phyloP scores from a whole-genome alignment of 2,329 filamentous ascomycete species.

The Hypoxylon sp. region DNA sequence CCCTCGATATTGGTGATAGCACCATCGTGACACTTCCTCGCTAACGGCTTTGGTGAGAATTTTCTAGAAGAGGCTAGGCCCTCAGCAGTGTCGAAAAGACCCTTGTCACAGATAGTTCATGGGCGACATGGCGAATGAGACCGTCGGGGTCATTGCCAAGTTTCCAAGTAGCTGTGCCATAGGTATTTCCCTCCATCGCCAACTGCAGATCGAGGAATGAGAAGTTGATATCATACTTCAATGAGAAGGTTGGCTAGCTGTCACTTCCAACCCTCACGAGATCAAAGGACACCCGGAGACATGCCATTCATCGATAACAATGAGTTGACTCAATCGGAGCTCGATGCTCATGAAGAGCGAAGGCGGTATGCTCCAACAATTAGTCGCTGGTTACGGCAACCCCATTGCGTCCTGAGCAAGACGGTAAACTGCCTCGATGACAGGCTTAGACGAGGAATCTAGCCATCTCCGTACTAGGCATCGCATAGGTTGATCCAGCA shows the following conservation, averaged over 20 bases:
- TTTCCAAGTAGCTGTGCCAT: not conserved
- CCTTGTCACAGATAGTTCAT: not conserved
- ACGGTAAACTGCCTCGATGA: not conserved
- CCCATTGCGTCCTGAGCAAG: too few relatives aligned
- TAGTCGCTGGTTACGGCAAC: too few relatives aligned
- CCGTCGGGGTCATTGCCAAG: not conserved
- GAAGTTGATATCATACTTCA: not conserved
- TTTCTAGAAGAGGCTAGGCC: not conserved
- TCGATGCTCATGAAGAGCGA: not conserved
- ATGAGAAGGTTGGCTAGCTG: not conserved
- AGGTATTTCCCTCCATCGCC: not conserved
- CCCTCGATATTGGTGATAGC: not conserved
- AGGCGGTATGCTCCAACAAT: not conserved
- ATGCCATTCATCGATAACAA: not conserved
- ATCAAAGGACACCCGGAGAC: not conserved
- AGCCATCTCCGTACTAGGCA: not conserved
- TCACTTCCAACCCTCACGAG: not conserved
- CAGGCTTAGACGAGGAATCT: not conserved
- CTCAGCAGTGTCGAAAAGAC: not conserved
- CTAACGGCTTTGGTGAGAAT: not conserved
- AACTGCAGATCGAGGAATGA: not conserved
- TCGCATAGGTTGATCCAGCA: too few relatives aligned
- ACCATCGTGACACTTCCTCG: not conserved
- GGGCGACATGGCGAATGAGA: slow-evolving; percentile 1
- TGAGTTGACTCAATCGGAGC: not conserved